phyloP scores from a whole-genome alignment of 2,329 filamentous ascomycete genomes.

The Colletotrichum sp. region DNA sequence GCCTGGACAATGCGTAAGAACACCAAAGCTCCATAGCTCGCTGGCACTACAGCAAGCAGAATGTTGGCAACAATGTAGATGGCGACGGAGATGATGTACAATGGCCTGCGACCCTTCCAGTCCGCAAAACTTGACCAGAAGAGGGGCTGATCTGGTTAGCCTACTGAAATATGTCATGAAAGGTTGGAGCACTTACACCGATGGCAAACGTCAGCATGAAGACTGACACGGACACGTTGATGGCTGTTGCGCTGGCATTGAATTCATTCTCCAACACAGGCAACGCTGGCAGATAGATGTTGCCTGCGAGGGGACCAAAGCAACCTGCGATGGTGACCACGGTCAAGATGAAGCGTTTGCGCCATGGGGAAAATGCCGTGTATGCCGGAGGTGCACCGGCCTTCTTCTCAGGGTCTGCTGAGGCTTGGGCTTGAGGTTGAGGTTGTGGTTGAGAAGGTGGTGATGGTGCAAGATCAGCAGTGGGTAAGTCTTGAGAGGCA shows the following conservation, averaged over 20 bases:
- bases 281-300: conserved; percentile 47
- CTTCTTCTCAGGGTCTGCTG: conserved; percentile 20
- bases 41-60: conserved; percentile 40
- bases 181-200: conserved; percentile 26
- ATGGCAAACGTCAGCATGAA: conserved; percentile 49
- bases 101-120: conserved; percentile 39
- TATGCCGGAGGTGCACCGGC: conserved; percentile 29
- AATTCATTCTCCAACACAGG: conserved; percentile 41
- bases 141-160: conserved; percentile 32
- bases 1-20: conserved; percentile 45
- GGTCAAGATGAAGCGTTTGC: conserved; percentile 39
- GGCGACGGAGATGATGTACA: conserved; percentile 43
- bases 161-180: not conserved
- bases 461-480: not conserved
- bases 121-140: conserved; percentile 46
- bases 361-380: conserved; percentile 38
- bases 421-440: not conserved
- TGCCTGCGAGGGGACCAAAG: conserved; percentile 46
- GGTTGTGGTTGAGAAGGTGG: not conserved
- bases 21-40: conserved; percentile 40
- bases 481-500: not conserved
- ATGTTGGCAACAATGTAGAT: conserved; percentile 43
- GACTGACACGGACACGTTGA: conserved; percentile 48
- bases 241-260: conserved; percentile 33
- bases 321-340: conserved; percentile 45